Base-by-base conservation (phyloP, 495 filamentous ascomycete genomes). In the Penicillium ucsense region DNA sequence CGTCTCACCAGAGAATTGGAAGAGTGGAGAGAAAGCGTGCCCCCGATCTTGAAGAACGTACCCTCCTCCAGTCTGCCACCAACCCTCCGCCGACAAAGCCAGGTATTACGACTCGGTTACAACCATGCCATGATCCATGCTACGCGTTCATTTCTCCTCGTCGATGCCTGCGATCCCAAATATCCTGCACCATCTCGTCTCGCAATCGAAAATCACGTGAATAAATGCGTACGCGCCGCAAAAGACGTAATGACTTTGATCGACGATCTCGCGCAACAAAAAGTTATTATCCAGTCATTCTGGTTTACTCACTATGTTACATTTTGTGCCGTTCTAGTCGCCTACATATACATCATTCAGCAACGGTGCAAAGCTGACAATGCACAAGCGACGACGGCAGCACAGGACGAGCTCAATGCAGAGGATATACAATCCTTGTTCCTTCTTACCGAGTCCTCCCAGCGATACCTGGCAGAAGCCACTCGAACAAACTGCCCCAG, bases 241-340 rank as follows among this genome's bases (percentile, higher is more conserved):
- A 66, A 70, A 38, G 45, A 66, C 30, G 60, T 65, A 38, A 64
- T 76, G 57, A 62, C 57, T 0, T 45, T 71, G 6, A 57, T 67
- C 41, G 65, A 70, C 36, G 56, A 53, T 12, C 56, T 73, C 8
- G 70, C 62, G 31, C 64, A 66, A 33, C 67, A 68, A 49, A 62
- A 58, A 3, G 47, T 64, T 27, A 53, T 73, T 40, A 62, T 67
- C 8, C 63, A 67, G 41, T 70, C 67, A 4, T 71, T 69, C 38
- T 70, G 73, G 76, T 78, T 80, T 44, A 77, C 73, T 0, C 72
- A 77, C 46, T 77, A 76, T 45, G 70, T 75, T 11, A 72, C 70
- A 38, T 80, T 77, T 45, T 77, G 71, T 35, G 76, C 75, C n/a
- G 70, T 76, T 28, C 61, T 76, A 6, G 71, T 77, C 31, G 64